phyloP scores from a whole-genome alignment of 2,329 filamentous ascomycete species.

The Fusarium euwallaceae region DNA sequence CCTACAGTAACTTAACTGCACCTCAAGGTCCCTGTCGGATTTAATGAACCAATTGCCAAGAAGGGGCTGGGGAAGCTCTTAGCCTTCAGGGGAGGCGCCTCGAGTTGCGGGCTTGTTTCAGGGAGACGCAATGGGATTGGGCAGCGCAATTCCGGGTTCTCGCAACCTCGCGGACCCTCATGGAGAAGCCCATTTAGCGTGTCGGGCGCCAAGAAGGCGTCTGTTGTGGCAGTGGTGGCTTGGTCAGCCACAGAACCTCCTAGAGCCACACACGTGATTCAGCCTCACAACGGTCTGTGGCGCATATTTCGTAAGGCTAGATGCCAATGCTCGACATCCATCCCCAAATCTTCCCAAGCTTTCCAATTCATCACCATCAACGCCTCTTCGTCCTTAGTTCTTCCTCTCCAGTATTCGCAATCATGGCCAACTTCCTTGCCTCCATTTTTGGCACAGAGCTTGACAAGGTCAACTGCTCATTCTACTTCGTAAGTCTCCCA shows the following conservation, averaged over 20 bases:
- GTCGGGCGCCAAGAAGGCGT: neutral
- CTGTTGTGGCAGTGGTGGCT: constrained; percentile 20
- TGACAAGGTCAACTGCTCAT: constrained; percentile 99
- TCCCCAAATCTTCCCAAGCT: constrained; percentile 39
- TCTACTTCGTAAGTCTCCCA: constrained; percentile 74
- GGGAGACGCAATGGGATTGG: constrained; percentile 21
- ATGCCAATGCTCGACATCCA: constrained; percentile 21
- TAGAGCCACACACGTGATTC: constrained; percentile 50
- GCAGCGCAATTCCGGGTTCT: neutral
- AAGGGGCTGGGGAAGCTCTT: constrained; percentile 36
- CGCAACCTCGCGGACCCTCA: neutral
- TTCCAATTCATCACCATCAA: constrained; percentile 26
- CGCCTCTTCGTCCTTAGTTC: constrained; percentile 11
- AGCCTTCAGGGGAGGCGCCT: constrained; percentile 30
- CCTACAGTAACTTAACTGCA: constrained; percentile 12
- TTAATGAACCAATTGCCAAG: constrained; percentile 35
- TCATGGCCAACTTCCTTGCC: constrained; percentile 97
- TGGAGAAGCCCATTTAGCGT: constrained; percentile 1
- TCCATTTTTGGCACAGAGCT: constrained; percentile 99
- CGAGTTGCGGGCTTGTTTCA: constrained; percentile 20
- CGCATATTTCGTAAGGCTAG: constrained; percentile 41
- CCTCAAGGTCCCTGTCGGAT: constrained; percentile 31
- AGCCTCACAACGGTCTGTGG: constrained; percentile 39
- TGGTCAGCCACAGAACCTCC: constrained; percentile 25
- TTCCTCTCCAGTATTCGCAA: constrained; percentile 35